Evolutionary conservation across 176 grass and related monocot species (phyloP), one percentile per base, ranked within the genome.

Genomic region (Cenchrus purpureus): DNA sequence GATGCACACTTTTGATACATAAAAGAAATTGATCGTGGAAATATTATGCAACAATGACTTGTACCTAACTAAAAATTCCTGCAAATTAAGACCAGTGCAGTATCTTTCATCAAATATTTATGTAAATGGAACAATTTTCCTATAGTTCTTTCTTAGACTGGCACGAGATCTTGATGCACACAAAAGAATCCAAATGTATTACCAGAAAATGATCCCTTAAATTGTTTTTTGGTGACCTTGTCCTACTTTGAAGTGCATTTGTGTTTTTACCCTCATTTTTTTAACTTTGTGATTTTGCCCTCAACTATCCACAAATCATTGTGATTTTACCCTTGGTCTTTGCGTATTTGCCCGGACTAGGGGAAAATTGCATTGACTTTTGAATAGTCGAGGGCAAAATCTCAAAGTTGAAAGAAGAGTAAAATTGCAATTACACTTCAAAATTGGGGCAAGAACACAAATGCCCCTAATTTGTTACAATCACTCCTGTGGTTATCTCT

Each of bases 121-220:
- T 11, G 16, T 72, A 56, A 68, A 70, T 10, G 31, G 6, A 77
- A 82, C 13, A 8, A 76, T 82, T 42, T 75, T 6, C 7, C 69
- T 52, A 50, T 37, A 17, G 29, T 56, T 40, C 8, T 22, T 66
- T 37, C 55, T 56, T 34, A 31, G 22, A 28, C 14, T 74, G 28
- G 28, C 16, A 28, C 49, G 15, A 29, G 51, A 75, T 75, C 14
- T 6, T 75, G 51, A 56, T 76, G 8, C 22, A 50, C 52, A 76
- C 37, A 76, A 56, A 61, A 31, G n/a, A 82, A 58, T 67, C 31
- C 19, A n/a, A 68, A 68, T 69, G 25, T n/a, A 60, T 81, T 85
- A 42, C 31, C 60, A 68, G 29, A 62, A 81, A 69, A 63, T 52
- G 50, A 8, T 31, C 40, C 56, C 43, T 17, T 34, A 40, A 40